phyloP scores from a whole-genome alignment of 164 flowering plant genomes.

The Chloranthus sessilifolius region DNA sequence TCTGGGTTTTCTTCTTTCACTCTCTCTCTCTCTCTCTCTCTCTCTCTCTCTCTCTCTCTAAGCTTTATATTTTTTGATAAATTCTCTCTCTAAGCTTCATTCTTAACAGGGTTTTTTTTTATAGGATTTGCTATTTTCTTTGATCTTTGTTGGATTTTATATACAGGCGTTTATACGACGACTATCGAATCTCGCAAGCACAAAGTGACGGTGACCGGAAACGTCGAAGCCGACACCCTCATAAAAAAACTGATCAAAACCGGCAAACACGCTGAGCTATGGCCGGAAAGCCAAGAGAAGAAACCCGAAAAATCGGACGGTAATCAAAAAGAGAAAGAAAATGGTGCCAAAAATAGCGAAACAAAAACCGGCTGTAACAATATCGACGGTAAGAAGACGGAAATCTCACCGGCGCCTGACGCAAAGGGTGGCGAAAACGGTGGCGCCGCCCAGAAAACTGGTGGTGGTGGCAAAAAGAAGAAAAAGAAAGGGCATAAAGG shows the following conservation, averaged over 20 bases:
- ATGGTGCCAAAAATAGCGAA: not conserved
- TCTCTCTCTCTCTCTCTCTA: not conserved
- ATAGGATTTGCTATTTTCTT: not conserved
- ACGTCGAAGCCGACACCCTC: conserved; percentile 43
- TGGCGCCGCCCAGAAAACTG: conserved; percentile 1
- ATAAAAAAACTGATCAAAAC: conserved; percentile 42
- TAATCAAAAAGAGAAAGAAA: conserved; percentile 4
- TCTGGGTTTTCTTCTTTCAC: conserved; percentile 2
- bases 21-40: not conserved
- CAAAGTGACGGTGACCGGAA: conserved; percentile 57
- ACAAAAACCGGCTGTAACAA: too few species aligned
- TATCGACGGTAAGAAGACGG: too few species aligned
- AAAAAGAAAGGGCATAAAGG: conserved; percentile 29
- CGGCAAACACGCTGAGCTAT: conserved; percentile 54
- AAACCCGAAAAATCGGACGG: conserved; percentile 23
- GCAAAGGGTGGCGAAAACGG: not conserved
- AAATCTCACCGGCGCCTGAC: too few species aligned
- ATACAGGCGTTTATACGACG: conserved; percentile 45
- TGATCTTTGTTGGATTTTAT: not conserved
- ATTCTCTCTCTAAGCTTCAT: not conserved
- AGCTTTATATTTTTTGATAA: not conserved
- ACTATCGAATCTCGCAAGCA: conserved; percentile 42
- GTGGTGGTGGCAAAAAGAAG: conserved; percentile 27
- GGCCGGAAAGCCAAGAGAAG: conserved; percentile 22
- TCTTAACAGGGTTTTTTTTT: not conserved